Evolutionary conservation across 2,329 filamentous ascomycete genomes (phyloP).

Genomic region (Apiospora kogelbergensis): DNA sequence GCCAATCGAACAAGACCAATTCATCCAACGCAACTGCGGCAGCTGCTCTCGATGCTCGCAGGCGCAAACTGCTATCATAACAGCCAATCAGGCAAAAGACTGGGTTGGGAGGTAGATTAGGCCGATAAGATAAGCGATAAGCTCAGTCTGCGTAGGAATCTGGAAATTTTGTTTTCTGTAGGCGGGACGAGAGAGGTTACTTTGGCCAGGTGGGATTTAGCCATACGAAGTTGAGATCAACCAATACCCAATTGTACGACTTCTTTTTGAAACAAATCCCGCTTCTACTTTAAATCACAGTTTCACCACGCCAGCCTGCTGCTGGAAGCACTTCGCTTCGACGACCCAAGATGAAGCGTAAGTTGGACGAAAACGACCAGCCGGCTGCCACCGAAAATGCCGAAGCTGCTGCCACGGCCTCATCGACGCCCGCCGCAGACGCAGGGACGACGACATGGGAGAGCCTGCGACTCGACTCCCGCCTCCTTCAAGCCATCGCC

Average conservation of each 20-base stretch:
- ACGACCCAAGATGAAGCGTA: slow-evolving; percentile 51
- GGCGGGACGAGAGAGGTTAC: background rate
- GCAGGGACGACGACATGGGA: slow-evolving; percentile 57
- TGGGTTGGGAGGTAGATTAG: background rate
- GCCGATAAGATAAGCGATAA: slow-evolving; percentile 6
- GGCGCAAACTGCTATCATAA: background rate
- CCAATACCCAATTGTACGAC: background rate
- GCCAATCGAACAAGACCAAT: background rate
- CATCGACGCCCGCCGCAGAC: background rate
- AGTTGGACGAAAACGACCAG: slow-evolving; percentile 51
- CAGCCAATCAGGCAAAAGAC: background rate
- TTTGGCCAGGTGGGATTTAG: background rate
- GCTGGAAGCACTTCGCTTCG: background rate
- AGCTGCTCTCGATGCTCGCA: background rate
- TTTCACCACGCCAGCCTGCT: background rate
- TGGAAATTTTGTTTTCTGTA: background rate
- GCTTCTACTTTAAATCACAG: background rate
- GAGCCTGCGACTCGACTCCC: slow-evolving; percentile 76
- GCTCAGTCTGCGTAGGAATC: background rate
- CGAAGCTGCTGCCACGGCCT: slow-evolving; percentile 12
- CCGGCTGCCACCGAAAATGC: slow-evolving; percentile 34
- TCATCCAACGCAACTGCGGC: background rate
- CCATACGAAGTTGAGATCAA: background rate
- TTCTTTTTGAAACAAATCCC: background rate
- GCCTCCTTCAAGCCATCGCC: slow-evolving; percentile 82